Conservation (phyloP, 148 eudicot species). For the Fagopyrum homotropicum region DNA sequence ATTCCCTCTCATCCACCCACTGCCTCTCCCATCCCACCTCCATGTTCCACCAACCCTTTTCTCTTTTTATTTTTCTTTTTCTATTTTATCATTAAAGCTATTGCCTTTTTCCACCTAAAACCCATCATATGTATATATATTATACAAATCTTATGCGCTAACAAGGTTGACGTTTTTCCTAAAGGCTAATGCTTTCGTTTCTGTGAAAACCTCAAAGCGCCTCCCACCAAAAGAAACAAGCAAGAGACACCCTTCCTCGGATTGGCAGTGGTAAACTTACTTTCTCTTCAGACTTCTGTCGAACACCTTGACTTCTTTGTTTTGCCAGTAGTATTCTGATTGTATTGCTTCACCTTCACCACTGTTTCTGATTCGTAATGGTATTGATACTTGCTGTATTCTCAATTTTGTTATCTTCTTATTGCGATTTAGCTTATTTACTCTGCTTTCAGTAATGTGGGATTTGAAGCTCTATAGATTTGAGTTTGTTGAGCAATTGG, state of each 20-base stretch:
- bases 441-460: background rate
- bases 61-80: background rate
- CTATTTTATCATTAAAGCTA: background rate
- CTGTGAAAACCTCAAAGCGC: background rate
- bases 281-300: constrained; percentile 22
- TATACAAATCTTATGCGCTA: background rate
- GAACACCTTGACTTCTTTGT: constrained; percentile 13
- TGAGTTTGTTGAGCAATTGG: background rate
- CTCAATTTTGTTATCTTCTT: background rate
- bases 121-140: background rate
- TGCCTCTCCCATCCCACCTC: constrained; percentile 4
- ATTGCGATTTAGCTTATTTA: background rate
- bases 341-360: background rate
- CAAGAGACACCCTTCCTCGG: background rate
- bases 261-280: constrained; percentile 9
- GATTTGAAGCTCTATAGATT: background rate
- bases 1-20: constrained; percentile 16
- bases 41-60: background rate
- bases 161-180: background rate
- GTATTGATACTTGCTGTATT: background rate
- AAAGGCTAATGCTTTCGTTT: background rate
- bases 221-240: background rate
- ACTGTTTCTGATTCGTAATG: background rate
- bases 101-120: background rate
- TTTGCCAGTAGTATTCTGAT: background rate